A percentile compares a stretch with the other conserved stretches of the same genome.
phyloP scores from a whole-genome alignment of 2,329 filamentous ascomycete genomes.

The Monilinia vaccinii-corymbosi region DNA sequence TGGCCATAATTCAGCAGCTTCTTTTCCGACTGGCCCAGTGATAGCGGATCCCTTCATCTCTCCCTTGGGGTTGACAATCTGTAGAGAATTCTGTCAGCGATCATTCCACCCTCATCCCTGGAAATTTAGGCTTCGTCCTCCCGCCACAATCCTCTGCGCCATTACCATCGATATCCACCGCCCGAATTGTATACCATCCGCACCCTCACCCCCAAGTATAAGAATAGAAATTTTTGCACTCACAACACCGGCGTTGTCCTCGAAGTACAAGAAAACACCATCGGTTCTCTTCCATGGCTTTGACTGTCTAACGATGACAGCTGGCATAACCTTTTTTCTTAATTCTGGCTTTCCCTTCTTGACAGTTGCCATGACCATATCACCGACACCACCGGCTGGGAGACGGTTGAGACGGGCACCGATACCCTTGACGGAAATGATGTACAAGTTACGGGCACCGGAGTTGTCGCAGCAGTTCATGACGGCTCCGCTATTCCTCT shows the following conservation, averaged over 20 bases:
- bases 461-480: slow-evolving; percentile 99
- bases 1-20: slow-evolving; percentile 99
- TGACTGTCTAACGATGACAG: slow-evolving; percentile 95
- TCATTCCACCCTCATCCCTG: neutral
- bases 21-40: slow-evolving; percentile 98
- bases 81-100: slow-evolving; percentile 31
- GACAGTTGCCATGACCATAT: slow-evolving; percentile 99
- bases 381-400: slow-evolving; percentile 92
- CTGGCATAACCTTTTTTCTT: slow-evolving; percentile 99
- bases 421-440: slow-evolving; percentile 99
- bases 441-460: slow-evolving; percentile 97
- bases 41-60: slow-evolving; percentile 99
- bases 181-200: neutral
- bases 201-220: neutral
- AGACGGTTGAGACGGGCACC: slow-evolving; percentile 96
- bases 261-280: slow-evolving; percentile 99
- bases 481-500: slow-evolving; percentile 70
- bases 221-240: slow-evolving; percentile 35
- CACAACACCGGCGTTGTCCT: slow-evolving; percentile 99
- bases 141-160: neutral
- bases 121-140: neutral
- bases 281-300: slow-evolving; percentile 99
- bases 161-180: neutral
- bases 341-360: slow-evolving; percentile 99
- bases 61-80: slow-evolving; percentile 99